Conservation (phyloP, 768 basidiomycete species). For the Mycena venus region DNA sequence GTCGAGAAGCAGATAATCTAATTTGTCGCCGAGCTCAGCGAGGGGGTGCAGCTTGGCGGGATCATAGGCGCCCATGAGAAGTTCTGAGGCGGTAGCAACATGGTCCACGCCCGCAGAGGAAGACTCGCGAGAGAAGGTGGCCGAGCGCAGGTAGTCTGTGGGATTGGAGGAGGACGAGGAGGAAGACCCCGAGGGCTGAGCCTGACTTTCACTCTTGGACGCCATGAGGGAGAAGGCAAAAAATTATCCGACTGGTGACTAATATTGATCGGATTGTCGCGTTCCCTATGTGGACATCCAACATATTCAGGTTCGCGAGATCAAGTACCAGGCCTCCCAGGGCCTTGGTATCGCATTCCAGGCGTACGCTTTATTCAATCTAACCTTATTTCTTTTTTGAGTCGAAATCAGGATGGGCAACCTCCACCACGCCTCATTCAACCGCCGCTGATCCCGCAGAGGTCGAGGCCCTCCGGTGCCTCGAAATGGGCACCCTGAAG, state of each 20-base stretch:
- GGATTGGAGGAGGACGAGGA: slow-evolving; percentile 63
- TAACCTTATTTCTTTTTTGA: slow-evolving; percentile 7
- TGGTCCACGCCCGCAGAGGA: slow-evolving; percentile 58
- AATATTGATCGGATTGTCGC: background rate
- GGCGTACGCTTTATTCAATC: slow-evolving; percentile 44
- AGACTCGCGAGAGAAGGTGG: slow-evolving; percentile 61
- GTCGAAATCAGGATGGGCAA: slow-evolving; percentile 75
- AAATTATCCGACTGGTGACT: background rate
- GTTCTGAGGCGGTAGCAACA: slow-evolving; percentile 86
- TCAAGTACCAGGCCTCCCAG: slow-evolving; percentile 27
- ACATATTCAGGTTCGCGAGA: background rate
- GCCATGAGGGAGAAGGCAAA: slow-evolving; percentile 6
- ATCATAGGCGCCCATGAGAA: slow-evolving; percentile 91
- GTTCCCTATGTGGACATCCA: background rate
- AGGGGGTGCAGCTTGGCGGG: slow-evolving; percentile 94
- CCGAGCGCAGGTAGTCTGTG: slow-evolving; percentile 60
- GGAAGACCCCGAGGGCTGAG: slow-evolving; percentile 51
- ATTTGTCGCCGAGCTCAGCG: slow-evolving; percentile 90
- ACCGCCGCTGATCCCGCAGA: slow-evolving; percentile 87
- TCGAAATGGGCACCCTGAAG: slow-evolving; percentile 87
- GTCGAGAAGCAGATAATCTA: slow-evolving; percentile 96
- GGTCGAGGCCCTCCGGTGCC: slow-evolving; percentile 79
- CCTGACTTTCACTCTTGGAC: slow-evolving; percentile 18
- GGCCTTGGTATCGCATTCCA: slow-evolving; percentile 37
- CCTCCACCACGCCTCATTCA: slow-evolving; percentile 86